phyloP scores from a whole-genome alignment of 495 filamentous ascomycete genomes.

The Emericellopsis terricola region DNA sequence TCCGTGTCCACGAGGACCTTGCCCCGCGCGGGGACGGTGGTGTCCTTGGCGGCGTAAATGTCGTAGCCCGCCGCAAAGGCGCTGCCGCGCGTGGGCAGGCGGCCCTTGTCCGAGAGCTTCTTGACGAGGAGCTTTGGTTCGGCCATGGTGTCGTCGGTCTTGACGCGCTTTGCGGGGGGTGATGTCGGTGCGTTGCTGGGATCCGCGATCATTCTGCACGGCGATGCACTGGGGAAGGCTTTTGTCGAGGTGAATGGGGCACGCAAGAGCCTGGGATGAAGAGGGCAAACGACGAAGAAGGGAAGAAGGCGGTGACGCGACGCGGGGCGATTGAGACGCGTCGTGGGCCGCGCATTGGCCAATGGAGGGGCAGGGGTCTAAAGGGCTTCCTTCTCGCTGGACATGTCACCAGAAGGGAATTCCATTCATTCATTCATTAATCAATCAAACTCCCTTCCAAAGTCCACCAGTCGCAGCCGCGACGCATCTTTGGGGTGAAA shows the following conservation, averaged over 20 bases:
- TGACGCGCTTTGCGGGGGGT: conserved; percentile 29
- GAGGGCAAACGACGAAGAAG: too few species aligned
- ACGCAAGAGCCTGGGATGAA: too few species aligned
- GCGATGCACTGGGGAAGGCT: background rate
- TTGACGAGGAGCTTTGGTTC: conserved; percentile 47
- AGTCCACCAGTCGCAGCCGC: conserved; percentile 62
- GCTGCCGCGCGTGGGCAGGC: conserved; percentile 70
- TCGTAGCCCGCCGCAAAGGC: conserved; percentile 89
- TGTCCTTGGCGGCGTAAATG: conserved; percentile 54
- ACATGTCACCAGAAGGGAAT: too few species aligned
- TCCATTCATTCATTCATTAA: too few species aligned
- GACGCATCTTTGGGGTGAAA: conserved; percentile 73
- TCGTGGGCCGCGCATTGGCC: too few species aligned
- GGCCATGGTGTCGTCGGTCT: conserved; percentile 12
- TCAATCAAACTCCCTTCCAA: conserved; percentile 59
- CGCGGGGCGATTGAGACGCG: too few species aligned
- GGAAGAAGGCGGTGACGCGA: too few species aligned
- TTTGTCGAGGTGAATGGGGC: background rate
- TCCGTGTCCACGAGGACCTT: conserved; percentile 81
- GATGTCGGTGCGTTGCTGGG: conserved; percentile 25
- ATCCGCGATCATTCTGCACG: conserved; percentile 32
- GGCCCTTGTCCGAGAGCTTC: conserved; percentile 57
- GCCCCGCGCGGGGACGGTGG: conserved; percentile 61
- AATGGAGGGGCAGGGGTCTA: too few species aligned
- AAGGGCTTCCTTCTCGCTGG: too few species aligned